Evolutionary conservation across 371 early-diverging fungal species (phyloP), one percentile per base, ranked within the genome.

Genomic region (Apophysomyces elegans): DNA sequence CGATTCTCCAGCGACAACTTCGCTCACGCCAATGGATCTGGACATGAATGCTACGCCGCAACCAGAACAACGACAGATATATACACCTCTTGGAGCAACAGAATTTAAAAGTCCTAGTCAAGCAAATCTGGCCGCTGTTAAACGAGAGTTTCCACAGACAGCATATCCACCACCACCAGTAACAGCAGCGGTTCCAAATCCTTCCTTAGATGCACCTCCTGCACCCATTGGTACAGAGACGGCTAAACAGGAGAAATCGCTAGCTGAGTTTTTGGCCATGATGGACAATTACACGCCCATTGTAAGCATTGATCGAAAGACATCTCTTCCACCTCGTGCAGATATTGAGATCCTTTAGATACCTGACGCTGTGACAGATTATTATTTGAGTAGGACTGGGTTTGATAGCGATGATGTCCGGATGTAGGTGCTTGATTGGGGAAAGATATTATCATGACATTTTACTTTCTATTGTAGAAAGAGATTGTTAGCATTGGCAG

Each of bases 331-430:
- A 32, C n/a, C 37, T 26, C 16, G n/a, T 13, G 7, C 9, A 47
- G 47, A 47, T 16, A 11, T 7, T n/a, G 7, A 47, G 18, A n/a
- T 1, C 45, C 6, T 54, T 18, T 71, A 93, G 93, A 95, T 99
- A 71, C 99, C 99, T 41, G 99, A 99, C 72, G 92, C 93, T 38
- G 94, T 99, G 11, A 94, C 96, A 26, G 99, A 99, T 71, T 95
- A 98, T 76, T 97, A 96, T 73, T 79, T 99, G 47, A 88, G 91
- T 44, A 86, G 93, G 72, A 90, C 97, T 4, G 99, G 99, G 5
- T 93, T 99, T 63, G 91, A 94, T 54, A 96, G 95, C 69, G 90
- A 91, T 43, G 97, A 98, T 79, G 83, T 91, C 37, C 83, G 96
- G 67, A 86, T 97, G 89, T 92, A 86, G 67, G 87, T 75, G 32